These are phyloP conservation scores for Cladophialophora exuberans DNA, from an alignment of 2,329 filamentous ascomycete species.

Conservation along the genomic window DNA sequence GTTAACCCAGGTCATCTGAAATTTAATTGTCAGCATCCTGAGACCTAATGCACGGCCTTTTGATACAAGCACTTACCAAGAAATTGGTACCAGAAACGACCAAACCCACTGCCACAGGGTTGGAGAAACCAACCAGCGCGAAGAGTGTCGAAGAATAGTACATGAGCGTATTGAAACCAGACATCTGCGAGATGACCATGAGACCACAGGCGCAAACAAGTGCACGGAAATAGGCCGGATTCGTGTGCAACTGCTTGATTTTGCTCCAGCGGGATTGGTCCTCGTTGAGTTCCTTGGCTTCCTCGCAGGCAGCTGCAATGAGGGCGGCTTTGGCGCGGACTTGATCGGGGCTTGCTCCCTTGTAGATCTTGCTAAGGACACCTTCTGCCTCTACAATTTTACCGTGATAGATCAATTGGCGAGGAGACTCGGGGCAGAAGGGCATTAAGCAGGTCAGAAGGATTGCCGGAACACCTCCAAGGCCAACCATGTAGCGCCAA, in stretches of 20 bases:
- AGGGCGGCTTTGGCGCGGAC: conserved; percentile 45
- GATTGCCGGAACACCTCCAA: conserved; percentile 76
- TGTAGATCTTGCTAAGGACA: conserved; percentile 64
- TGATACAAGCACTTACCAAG: conserved; percentile 49
- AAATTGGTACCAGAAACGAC: conserved; percentile 67
- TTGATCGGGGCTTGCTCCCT: conserved; percentile 74
- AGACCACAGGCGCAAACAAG: conserved; percentile 83
- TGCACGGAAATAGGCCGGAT: conserved; percentile 56
- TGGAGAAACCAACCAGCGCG: conserved; percentile 73
- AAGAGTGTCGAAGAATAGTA: conserved; percentile 88
- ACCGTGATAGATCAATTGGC: conserved; percentile 42
- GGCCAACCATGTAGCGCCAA: conserved; percentile 75
- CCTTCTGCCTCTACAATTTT: conserved; percentile 60
- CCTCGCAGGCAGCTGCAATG: conserved; percentile 25
- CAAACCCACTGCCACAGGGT: conserved; percentile 77
- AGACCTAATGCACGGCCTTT: too few species aligned
- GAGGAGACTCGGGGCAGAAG: conserved; percentile 73
- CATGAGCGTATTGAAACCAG: conserved; percentile 89
- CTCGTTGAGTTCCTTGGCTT: conserved; percentile 22
- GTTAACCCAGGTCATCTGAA: conserved; percentile 66
- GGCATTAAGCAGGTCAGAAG: conserved; percentile 70
- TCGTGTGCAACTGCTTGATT: conserved; percentile 42
- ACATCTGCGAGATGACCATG: conserved; percentile 85
- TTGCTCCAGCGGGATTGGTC: conserved; percentile 29
- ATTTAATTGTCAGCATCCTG: too few species aligned